Base-by-base conservation (phyloP, 768 basidiomycete genomes). In the Agaricus sinodeliciosus region DNA sequence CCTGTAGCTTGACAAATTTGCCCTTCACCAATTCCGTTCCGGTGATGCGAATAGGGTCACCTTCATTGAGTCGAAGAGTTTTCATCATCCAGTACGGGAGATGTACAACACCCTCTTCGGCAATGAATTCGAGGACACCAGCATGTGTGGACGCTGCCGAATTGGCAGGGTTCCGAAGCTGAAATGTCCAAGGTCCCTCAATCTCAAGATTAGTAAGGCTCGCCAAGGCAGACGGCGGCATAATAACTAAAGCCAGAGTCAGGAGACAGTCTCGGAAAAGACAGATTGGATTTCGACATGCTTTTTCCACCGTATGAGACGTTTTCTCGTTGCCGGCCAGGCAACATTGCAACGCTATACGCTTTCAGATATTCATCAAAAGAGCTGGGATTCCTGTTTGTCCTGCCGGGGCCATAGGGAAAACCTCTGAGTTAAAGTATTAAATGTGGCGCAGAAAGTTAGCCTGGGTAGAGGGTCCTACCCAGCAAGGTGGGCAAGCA, bases 1-100 rank as follows among this genome's bases (percentile, higher is more conserved):
- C 90, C 69, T 99, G 96, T 43, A 99, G 74, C 69, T 99, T 99
- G 64, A 99, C 90, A 48, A 94, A 76, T 69, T 94, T 93, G 57
- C 95, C 96, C 68, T 98, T 98, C 0, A 83, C 83, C 13, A 97
- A 77, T 55, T 87, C 84, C 1, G 87, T 78, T 7, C 95, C 94
- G 4, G 87, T 94, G 48, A 98, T 85, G 41, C 94, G 85, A 55
- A 99, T 90, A 9, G 92, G 84, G 71, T 98, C 96, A 11, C 96
- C 96, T 69, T 99, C 96, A 51, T 85, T 85, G 25, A 99, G 71
- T 25, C 91, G 82, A 16, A 99, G 73, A 4, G 92, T 94, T 72
- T 89, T 94, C 95, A 99, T 99, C 90, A 99, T 95, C 96, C 96
- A 99, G 60, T 93, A 88, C 0, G 96, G 96, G 13, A 99, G 75